phyloP scores from a whole-genome alignment of 78 protist genomes.

The Dictyostelium firmibasis region DNA sequence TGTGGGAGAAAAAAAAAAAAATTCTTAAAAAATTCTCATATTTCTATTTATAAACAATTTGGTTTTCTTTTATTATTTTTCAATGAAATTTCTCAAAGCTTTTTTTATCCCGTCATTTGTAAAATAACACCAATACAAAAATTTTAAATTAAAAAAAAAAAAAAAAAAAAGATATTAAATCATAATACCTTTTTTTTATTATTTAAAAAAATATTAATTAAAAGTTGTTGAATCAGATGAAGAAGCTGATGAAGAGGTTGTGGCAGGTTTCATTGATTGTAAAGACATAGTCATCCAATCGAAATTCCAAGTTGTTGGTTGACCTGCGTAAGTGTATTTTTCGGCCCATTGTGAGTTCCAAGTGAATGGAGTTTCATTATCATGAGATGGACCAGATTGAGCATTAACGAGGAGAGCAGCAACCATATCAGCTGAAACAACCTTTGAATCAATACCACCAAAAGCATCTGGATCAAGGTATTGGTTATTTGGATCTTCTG shows the following conservation, averaged over 20 bases:
- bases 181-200: not conserved
- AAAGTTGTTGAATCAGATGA: not conserved
- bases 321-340: conserved; percentile 46
- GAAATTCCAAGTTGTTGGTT: conserved; percentile 69
- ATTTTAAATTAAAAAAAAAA: no score
- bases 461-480: conserved; percentile 63
- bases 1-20: no score
- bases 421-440: conserved; percentile 13
- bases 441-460: conserved; percentile 78
- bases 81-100: no score
- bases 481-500: conserved; percentile 41
- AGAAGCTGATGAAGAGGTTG: not conserved
- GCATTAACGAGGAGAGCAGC: conserved; percentile 49
- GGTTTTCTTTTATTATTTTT: no score
- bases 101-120: no score
- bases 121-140: no score
- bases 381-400: conserved; percentile 73
- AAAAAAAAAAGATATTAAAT: not conserved
- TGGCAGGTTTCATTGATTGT: not conserved
- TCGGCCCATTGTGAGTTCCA: conserved; percentile 16
- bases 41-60: no score
- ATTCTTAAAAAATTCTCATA: no score
- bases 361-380: conserved; percentile 41
- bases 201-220: not conserved
- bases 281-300: conserved; percentile 43